Percentiles rank a stretch among this genome's conserved stretches.
phyloP scores from a whole-genome alignment of 495 filamentous ascomycete species.

The Podospora appendiculata region DNA sequence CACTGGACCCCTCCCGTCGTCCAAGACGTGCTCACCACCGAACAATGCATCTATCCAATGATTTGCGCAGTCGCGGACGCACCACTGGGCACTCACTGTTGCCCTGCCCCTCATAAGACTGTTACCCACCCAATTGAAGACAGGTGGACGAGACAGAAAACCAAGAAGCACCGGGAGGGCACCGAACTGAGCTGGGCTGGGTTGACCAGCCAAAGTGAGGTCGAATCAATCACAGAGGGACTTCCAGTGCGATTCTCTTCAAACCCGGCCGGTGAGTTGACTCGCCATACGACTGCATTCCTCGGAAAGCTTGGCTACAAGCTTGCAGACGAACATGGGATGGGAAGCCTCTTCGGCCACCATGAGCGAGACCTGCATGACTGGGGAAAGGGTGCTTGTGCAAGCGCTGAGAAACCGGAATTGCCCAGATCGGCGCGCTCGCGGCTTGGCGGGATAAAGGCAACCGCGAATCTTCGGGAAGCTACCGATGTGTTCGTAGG shows the following conservation, averaged over 20 bases:
- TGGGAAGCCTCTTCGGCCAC: neutral
- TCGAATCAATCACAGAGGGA: neutral
- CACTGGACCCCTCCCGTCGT: neutral
- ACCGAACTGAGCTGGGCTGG: neutral
- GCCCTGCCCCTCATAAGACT: no score
- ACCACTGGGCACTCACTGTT: neutral
- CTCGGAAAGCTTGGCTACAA: neutral
- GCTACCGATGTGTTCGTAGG: neutral
- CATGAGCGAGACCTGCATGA: neutral
- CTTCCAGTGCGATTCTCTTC: neutral
- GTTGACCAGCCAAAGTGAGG: neutral
- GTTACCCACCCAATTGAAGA: no score
- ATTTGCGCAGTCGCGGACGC: neutral
- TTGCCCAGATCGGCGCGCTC: constrained; percentile 5
- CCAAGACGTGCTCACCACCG: neutral
- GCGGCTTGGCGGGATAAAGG: neutral
- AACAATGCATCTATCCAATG: neutral
- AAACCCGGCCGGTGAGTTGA: no score
- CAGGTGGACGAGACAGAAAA: neutral
- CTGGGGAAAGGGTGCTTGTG: neutral
- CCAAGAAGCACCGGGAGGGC: neutral
- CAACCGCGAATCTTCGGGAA: neutral
- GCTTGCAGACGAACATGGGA: neutral
- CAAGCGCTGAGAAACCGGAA: constrained; percentile 1
- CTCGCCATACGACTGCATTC: no score